These are phyloP conservation scores for Gynandropsis gynandra DNA, from an alignment of 345 rosid genomes.

Conservation along the genomic window DNA sequence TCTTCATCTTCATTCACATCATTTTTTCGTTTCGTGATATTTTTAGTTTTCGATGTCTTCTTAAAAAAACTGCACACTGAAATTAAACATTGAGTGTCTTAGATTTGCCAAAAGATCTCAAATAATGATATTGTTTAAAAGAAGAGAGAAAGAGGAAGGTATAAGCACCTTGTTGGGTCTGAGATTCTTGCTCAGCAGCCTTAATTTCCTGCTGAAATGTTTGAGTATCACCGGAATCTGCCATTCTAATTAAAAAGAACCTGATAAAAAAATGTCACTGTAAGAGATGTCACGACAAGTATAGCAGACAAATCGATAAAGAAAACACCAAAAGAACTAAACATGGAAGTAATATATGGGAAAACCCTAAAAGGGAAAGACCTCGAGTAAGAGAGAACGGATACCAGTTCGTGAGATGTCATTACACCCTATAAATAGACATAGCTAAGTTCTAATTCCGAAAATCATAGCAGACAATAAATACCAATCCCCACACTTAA, in stretches of 20 bases:
- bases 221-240: conserved; percentile 39
- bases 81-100: conserved; percentile 11
- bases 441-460: too few relatives aligned
- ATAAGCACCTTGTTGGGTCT: conserved; percentile 36
- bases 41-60: conserved; percentile 61
- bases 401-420: too few relatives aligned
- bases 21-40: conserved; percentile 57
- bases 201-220: conserved; percentile 29
- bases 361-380: too few relatives aligned
- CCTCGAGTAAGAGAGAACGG: too few relatives aligned
- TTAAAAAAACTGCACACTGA: conserved; percentile 75
- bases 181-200: conserved; percentile 26
- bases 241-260: conserved; percentile 25
- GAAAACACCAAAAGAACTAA: too few relatives aligned
- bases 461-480: too few relatives aligned
- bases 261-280: not conserved
- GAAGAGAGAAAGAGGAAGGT: not conserved
- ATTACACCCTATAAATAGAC: too few relatives aligned
- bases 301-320: too few relatives aligned
- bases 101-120: not conserved
- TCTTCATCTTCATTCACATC: conserved; percentile 49
- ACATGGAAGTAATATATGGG: too few relatives aligned
- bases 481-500: too few relatives aligned
- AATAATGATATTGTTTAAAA: not conserved
- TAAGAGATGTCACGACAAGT: too few relatives aligned